A percentile compares a stretch with the other conserved stretches of the same genome.
These are phyloP conservation scores for Tulasnella sp. DNA, from an alignment of 768 basidiomycete genomes.

Conservation along the genomic window DNA sequence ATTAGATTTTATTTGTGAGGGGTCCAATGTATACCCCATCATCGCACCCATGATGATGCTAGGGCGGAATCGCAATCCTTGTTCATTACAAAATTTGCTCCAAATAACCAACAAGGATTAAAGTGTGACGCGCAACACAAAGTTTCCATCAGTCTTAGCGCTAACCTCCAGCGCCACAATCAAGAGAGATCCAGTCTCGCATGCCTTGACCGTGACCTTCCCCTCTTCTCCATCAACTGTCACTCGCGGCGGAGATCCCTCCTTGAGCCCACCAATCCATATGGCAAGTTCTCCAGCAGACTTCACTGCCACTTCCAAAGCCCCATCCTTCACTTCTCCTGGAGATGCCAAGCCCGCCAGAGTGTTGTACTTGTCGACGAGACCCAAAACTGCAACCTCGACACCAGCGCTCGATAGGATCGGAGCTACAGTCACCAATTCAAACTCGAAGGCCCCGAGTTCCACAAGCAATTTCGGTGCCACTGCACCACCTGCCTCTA, in stretches of 20 bases:
- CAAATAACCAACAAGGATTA: not conserved
- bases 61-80: no score
- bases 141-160: not conserved
- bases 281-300: not conserved
- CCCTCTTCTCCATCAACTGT: not conserved
- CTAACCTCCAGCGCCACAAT: not conserved
- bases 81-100: not conserved
- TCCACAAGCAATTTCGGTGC: not conserved
- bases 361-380: conserved; percentile 21
- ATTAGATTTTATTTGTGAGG: no score
- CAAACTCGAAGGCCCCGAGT: conserved; percentile 20
- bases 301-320: not conserved
- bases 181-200: not conserved
- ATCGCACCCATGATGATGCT: no score
- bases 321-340: not conserved
- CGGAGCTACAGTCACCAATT: conserved; percentile 21
- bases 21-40: no score
- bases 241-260: not conserved
- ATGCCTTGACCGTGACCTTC: not conserved
- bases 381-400: conserved; percentile 14
- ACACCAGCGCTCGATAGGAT: not conserved
- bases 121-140: not conserved
- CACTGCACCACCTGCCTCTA: not conserved
- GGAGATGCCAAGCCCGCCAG: conserved; percentile 11
- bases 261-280: not conserved